These are phyloP conservation scores for Ceratobasidium sp. DNA, from an alignment of 1,284 basidiomycete genomes.

Conservation along the genomic window DNA sequence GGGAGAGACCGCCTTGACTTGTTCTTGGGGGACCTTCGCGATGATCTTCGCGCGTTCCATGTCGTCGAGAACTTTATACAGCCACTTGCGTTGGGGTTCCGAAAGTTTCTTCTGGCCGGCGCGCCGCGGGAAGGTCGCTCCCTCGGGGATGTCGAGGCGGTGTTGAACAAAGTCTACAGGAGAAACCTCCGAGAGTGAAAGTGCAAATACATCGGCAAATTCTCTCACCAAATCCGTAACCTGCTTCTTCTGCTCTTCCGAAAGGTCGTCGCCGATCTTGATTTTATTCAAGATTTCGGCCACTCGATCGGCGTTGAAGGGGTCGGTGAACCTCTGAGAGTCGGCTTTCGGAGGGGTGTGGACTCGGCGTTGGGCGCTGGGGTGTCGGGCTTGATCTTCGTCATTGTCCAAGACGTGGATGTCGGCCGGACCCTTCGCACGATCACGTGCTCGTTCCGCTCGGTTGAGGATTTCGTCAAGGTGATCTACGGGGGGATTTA, in stretches of 20 bases:
- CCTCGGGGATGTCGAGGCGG: constrained; percentile 45
- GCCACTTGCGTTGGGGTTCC: constrained; percentile 40
- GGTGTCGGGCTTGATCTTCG: neutral
- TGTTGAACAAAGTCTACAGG: constrained; percentile 47
- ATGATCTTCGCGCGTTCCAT: constrained; percentile 48
- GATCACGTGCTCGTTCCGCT: neutral
- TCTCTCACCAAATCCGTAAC: constrained; percentile 44
- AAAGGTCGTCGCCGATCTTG: constrained; percentile 47
- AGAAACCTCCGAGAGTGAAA: constrained; percentile 47
- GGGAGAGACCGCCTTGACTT: constrained; percentile 45
- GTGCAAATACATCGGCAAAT: constrained; percentile 50
- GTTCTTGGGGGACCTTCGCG: constrained; percentile 38
- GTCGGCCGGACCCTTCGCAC: neutral
- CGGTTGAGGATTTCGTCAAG: neutral
- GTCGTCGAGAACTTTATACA: constrained; percentile 47
- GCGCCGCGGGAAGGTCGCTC: constrained; percentile 29
- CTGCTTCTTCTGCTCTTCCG: constrained; percentile 35
- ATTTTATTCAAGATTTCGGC: constrained; percentile 44
- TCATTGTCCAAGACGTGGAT: neutral
- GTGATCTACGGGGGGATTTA: neutral
- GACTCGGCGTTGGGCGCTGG: neutral
- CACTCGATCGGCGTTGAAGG: constrained; percentile 41
- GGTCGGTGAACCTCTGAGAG: neutral
- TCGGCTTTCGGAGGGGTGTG: no score
- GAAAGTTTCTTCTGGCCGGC: constrained; percentile 46